Percentiles rank a stretch among this genome's conserved stretches.
Conservation (phyloP, 176 grass and related monocot genomes). For the Ananas comosus region DNA sequence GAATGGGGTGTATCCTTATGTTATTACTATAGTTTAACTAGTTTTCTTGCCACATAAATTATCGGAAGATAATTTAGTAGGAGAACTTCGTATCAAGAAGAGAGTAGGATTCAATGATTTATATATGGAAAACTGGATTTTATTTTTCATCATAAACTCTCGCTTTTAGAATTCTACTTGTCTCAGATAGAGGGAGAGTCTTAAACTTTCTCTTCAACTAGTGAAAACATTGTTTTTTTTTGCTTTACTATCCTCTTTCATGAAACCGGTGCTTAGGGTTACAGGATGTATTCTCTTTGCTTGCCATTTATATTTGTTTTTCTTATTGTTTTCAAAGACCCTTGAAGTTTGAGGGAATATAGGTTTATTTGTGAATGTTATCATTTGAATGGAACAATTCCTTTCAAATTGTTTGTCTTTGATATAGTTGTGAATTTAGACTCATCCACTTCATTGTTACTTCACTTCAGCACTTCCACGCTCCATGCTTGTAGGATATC, state of each 20-base stretch:
- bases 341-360: not conserved
- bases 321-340: not conserved
- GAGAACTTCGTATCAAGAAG: not conserved
- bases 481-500: constrained; percentile 78
- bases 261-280: too few relatives aligned
- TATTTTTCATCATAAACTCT: not conserved
- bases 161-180: not conserved
- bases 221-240: too few relatives aligned
- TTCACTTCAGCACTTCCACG: constrained; percentile 92
- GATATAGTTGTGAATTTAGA: constrained; percentile 38
- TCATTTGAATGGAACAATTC: not conserved
- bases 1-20: constrained; percentile 99
- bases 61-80: not conserved
- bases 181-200: not conserved
- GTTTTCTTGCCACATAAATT: not conserved
- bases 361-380: not conserved
- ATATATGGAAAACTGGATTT: not conserved
- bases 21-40: not conserved
- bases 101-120: not conserved
- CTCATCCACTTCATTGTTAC: constrained; percentile 84
- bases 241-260: too few relatives aligned
- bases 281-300: not conserved
- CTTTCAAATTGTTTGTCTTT: constrained; percentile 18
- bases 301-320: not conserved
- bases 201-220: too few relatives aligned